Conservation (phyloP, 768 basidiomycete genomes). For the Phaffia tasmanica region DNA sequence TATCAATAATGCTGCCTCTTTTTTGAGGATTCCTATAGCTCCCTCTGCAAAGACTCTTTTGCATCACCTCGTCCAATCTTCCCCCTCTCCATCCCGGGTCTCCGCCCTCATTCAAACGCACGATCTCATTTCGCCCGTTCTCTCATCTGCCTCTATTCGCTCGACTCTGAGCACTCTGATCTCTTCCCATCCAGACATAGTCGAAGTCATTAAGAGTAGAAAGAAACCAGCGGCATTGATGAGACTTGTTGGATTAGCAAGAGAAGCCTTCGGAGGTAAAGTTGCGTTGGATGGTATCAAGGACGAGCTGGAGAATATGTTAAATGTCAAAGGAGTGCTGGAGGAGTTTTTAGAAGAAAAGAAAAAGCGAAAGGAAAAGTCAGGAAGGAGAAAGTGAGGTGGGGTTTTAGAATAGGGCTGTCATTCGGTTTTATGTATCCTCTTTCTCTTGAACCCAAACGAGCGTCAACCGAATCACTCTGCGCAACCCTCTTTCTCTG, state of each 20-base stretch:
- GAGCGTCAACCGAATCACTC: no score
- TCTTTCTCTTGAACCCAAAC: no score
- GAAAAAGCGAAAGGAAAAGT: slow-evolving; percentile 30
- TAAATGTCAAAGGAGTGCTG: slow-evolving; percentile 33
- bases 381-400: slow-evolving; percentile 19
- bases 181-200: slow-evolving; percentile 35
- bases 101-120: slow-evolving; percentile 15
- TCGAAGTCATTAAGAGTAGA: no score
- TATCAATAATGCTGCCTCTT: slow-evolving; percentile 18
- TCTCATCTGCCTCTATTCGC: slow-evolving; percentile 37
- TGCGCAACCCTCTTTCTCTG: no score
- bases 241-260: no score
- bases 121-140: slow-evolving; percentile 26
- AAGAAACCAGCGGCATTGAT: no score
- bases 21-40: slow-evolving; percentile 41
- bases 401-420: no score
- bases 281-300: no score
- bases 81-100: slow-evolving; percentile 7
- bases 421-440: no score
- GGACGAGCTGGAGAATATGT: no score
- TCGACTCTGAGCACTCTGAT: slow-evolving; percentile 45
- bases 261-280: no score
- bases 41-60: slow-evolving; percentile 68
- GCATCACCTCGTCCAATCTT: slow-evolving; percentile 52
- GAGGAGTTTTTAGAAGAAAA: no score